These are phyloP conservation scores for Pisolithus orientalis DNA, from an alignment of 768 basidiomycete species.

Conservation along the genomic window DNA sequence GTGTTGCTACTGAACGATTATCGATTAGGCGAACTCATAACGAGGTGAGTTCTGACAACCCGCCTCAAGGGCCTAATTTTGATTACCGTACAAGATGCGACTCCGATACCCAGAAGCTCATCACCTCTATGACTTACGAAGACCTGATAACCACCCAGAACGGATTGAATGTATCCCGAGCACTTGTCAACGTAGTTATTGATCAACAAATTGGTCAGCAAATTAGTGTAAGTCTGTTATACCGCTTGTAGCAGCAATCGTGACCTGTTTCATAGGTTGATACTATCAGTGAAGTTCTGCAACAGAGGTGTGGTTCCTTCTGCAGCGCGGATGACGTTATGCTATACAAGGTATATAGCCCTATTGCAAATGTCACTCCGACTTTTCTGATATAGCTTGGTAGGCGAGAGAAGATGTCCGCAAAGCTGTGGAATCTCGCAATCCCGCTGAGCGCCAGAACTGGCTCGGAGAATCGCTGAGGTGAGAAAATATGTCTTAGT, in stretches of 20 bases:
- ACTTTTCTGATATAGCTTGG: constrained; percentile 2
- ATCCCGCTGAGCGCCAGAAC: constrained; percentile 66
- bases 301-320: constrained; percentile 93
- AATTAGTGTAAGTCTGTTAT: constrained; percentile 61
- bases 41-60: constrained; percentile 48
- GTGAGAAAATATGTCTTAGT: constrained; percentile 32
- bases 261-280: constrained; percentile 61
- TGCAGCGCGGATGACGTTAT: constrained; percentile 98
- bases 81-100: constrained; percentile 52
- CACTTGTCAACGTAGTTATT: constrained; percentile 91
- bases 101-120: constrained; percentile 58
- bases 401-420: constrained; percentile 93
- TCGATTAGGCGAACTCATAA: constrained; percentile 75
- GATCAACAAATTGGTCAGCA: constrained; percentile 98
- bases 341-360: constrained; percentile 74
- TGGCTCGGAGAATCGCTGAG: constrained; percentile 83
- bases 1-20: constrained; percentile 90
- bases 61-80: constrained; percentile 2
- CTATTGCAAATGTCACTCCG: constrained; percentile 1
- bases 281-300: constrained; percentile 90
- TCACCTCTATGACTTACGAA: constrained; percentile 73
- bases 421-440: constrained; percentile 78
- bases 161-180: constrained; percentile 84
- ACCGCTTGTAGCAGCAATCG: background rate
- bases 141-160: constrained; percentile 79